Percentiles rank a stretch among this genome's conserved stretches.
These are phyloP conservation scores for Botrytis paeoniae DNA, from an alignment of 2,329 filamentous ascomycete species.

Conservation along the genomic window DNA sequence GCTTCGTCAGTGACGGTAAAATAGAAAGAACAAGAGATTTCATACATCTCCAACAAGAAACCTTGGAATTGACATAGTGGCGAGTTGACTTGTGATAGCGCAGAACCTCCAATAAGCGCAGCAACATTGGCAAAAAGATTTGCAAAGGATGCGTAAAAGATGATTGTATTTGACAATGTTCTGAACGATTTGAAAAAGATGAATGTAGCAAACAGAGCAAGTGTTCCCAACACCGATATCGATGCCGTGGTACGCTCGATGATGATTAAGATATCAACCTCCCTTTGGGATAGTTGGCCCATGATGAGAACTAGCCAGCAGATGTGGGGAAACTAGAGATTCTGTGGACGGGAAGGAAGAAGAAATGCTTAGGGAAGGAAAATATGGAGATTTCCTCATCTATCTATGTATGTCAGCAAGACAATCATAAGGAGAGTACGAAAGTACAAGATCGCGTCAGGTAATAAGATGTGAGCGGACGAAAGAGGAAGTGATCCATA, in stretches of 20 bases:
- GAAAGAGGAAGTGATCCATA: not conserved
- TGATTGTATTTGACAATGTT: constrained; percentile 71
- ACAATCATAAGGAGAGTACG: not conserved
- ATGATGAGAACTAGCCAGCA: constrained; percentile 16
- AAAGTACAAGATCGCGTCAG: not conserved
- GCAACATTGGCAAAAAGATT: constrained; percentile 58
- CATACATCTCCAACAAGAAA: constrained; percentile 74
- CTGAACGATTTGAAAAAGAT: constrained; percentile 65
- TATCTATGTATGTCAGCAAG: constrained; percentile 12
- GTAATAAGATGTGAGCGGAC: not conserved
- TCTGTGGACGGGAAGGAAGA: not conserved
- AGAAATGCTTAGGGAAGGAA: not conserved
- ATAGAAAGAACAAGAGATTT: constrained; percentile 48
- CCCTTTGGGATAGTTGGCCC: constrained; percentile 25
- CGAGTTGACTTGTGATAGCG: constrained; percentile 30
- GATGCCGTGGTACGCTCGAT: constrained; percentile 68
- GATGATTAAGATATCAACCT: constrained; percentile 55
- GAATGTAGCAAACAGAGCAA: constrained; percentile 72
- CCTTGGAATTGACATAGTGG: constrained; percentile 66
- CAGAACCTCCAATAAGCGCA: constrained; percentile 53
- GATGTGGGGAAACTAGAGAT: constrained; percentile 10
- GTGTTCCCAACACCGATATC: constrained; percentile 65
- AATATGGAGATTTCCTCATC: constrained; percentile 9
- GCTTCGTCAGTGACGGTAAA: constrained; percentile 54
- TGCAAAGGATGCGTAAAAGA: constrained; percentile 59